Conservation (phyloP, 176 grass and related monocot genomes). For the Eleusine indica region DNA sequence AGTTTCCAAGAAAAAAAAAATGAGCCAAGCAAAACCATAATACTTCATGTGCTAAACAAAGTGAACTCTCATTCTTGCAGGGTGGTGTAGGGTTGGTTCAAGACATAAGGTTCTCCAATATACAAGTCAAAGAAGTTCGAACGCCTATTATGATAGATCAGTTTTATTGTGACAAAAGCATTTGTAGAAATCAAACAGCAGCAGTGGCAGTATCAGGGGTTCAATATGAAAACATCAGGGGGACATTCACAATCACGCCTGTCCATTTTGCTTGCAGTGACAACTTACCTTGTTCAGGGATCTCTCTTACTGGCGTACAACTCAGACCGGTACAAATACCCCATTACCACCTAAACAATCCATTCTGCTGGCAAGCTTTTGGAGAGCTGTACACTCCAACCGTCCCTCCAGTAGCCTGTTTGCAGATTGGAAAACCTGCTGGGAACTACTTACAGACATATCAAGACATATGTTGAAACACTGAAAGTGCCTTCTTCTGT, state of each 20-base stretch:
- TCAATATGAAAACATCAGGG: conserved; percentile 88
- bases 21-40: conserved; percentile 2
- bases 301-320: conserved; percentile 79
- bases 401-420: conserved; percentile 76
- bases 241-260: conserved; percentile 86
- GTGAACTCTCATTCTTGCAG: conserved; percentile 50
- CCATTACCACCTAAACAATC: conserved; percentile 74
- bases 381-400: conserved; percentile 81
- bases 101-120: conserved; percentile 84
- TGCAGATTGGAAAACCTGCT: conserved; percentile 89
- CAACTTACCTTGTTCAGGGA: conserved; percentile 81
- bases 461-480: conserved; percentile 73
- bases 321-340: conserved; percentile 70
- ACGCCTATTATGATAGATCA: conserved; percentile 95
- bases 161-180: conserved; percentile 83
- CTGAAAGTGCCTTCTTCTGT: conserved; percentile 33
- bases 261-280: conserved; percentile 95
- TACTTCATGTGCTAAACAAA: conserved; percentile 38
- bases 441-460: conserved; percentile 85
- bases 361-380: conserved; percentile 94
- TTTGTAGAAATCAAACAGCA: conserved; percentile 78
- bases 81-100: conserved; percentile 83
- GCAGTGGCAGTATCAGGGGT: conserved; percentile 78
- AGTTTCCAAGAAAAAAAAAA: conserved; percentile 5
- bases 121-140: conserved; percentile 85